A percentile compares a stretch with the other conserved stretches of the same genome.
Evolutionary conservation across 2,329 filamentous ascomycete species (phyloP).

Genomic region (Myrmaecium sp.): DNA sequence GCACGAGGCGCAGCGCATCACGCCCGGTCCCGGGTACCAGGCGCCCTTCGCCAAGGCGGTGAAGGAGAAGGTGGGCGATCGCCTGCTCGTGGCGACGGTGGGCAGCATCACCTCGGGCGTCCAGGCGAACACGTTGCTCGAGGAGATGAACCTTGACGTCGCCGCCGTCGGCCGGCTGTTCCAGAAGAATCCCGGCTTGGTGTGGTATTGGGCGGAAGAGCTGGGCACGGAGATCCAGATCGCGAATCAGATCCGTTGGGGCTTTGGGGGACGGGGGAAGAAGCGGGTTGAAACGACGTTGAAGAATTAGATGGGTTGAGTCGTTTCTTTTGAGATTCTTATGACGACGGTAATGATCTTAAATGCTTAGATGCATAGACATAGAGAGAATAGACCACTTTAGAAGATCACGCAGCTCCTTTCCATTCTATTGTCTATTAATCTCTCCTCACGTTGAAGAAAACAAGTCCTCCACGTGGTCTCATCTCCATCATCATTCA

Average conservation of each 20-base stretch:
- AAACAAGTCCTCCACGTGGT: too few relatives aligned
- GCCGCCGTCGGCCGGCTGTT: conserved; percentile 60
- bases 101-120: conserved; percentile 55
- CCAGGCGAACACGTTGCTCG: conserved; percentile 45
- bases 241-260: conserved; percentile 55
- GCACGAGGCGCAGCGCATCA: conserved; percentile 42
- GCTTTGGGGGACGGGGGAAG: conserved; percentile 32
- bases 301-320: too few relatives aligned
- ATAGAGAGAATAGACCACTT: too few relatives aligned
- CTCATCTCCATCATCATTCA: too few relatives aligned
- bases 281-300: too few relatives aligned
- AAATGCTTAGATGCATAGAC: too few relatives aligned
- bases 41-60: conserved; percentile 54
- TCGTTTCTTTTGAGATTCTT: too few relatives aligned
- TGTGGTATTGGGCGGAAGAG: conserved; percentile 55
- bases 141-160: conserved; percentile 41
- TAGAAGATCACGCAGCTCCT: too few relatives aligned
- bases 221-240: conserved; percentile 54
- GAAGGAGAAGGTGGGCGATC: conserved; percentile 56
- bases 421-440: too few relatives aligned
- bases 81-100: conserved; percentile 55
- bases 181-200: conserved; percentile 65
- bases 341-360: too few relatives aligned
- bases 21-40: conserved; percentile 52
- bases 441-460: too few relatives aligned